Evolutionary conservation across 305 asterid genomes (phyloP).

Genomic region (Solanum hybrid): DNA sequence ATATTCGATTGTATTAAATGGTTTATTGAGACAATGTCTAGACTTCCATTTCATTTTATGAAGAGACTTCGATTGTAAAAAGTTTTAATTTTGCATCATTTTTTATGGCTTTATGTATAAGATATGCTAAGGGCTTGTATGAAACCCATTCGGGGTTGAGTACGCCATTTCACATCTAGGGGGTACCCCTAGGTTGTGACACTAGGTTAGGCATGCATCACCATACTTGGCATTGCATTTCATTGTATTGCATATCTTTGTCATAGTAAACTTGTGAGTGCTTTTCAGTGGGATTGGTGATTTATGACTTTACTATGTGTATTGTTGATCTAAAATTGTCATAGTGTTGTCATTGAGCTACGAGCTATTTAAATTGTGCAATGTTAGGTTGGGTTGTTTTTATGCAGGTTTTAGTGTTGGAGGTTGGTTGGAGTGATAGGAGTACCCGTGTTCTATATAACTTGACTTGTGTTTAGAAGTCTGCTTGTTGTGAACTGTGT

Average conservation of each 20-base stretch:
- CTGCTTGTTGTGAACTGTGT: not conserved
- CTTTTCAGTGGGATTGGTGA: not conserved
- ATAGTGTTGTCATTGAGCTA: not conserved
- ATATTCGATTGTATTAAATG: too few relatives aligned
- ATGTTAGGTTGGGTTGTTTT: not conserved
- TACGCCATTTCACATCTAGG: too few relatives aligned
- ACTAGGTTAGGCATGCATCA: not conserved
- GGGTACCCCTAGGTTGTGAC: not conserved
- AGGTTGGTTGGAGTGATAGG: not conserved
- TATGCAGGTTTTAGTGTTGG: not conserved
- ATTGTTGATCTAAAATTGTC: not conserved
- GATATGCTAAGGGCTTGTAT: too few relatives aligned
- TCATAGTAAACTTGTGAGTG: not conserved
- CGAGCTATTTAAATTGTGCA: not conserved
- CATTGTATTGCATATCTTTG: not conserved
- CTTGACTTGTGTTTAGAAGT: not conserved
- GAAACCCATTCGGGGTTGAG: too few relatives aligned
- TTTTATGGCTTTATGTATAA: too few relatives aligned
- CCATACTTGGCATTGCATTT: not conserved
- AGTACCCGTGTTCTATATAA: not conserved
- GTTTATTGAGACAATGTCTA: too few relatives aligned
- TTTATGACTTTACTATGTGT: not conserved
- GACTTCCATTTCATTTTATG: too few relatives aligned
- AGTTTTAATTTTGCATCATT: too few relatives aligned
- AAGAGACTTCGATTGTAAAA: too few relatives aligned